Conservation (phyloP, 768 basidiomycete species). For the Termitomyces sp. region DNA sequence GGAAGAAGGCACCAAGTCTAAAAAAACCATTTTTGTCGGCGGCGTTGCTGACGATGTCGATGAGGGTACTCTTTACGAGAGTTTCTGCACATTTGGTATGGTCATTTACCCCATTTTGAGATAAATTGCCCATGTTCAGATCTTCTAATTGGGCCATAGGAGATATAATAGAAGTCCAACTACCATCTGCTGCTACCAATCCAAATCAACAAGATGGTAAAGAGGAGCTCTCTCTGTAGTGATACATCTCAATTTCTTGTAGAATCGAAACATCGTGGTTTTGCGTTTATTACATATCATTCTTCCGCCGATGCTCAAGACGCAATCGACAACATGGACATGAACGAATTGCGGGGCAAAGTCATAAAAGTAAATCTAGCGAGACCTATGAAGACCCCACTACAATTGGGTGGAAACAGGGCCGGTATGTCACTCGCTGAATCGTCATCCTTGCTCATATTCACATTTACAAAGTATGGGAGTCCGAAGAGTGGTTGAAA, state of each 20-base stretch:
- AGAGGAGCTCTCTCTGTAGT: constrained; percentile 6
- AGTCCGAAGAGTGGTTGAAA: constrained; percentile 90
- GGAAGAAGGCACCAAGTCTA: constrained; percentile 82
- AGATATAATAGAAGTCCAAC: constrained; percentile 87
- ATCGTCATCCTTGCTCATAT: not conserved
- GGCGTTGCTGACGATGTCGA: constrained; percentile 82
- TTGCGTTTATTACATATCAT: constrained; percentile 86
- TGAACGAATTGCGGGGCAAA: constrained; percentile 79
- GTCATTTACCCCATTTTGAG: constrained; percentile 1
- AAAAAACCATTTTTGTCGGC: constrained; percentile 83
- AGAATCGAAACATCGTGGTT: constrained; percentile 84
- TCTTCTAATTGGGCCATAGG: constrained; percentile 39
- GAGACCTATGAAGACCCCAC: constrained; percentile 67
- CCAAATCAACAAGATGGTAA: constrained; percentile 52
- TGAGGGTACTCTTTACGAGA: constrained; percentile 68
- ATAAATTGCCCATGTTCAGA: not conserved
- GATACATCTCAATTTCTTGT: constrained; percentile 4
- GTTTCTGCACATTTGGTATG: constrained; percentile 86
- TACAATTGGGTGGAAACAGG: constrained; percentile 66
- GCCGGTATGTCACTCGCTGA: constrained; percentile 48
- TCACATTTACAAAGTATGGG: constrained; percentile 67
- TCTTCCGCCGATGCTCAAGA: constrained; percentile 84
- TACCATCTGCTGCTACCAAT: constrained; percentile 76
- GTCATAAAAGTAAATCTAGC: constrained; percentile 84
- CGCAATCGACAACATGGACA: constrained; percentile 98